Base-by-base conservation (phyloP, 2,329 filamentous ascomycete genomes). In the Exserohilum turcica region DNA sequence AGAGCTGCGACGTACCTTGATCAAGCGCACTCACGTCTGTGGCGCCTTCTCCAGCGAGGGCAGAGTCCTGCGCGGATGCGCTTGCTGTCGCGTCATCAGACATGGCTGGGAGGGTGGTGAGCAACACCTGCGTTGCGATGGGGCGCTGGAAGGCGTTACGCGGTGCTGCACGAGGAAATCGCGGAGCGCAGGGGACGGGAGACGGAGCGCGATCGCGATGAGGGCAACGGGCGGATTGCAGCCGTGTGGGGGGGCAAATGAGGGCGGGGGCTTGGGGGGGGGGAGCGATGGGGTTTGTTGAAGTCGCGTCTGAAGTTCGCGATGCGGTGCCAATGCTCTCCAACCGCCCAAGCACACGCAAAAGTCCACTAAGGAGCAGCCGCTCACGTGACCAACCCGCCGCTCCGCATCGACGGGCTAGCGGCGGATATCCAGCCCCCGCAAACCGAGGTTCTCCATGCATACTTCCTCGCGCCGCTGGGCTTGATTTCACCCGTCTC, bases 31-130 rank as follows among this genome's bases (percentile, higher is more conserved):
- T 67, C 51, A 42, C 40, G 18, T 63, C 66, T 38, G 65, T 38
- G 38, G 59, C 58, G 52, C 61, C 63, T 57, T 64, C 66, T 51
- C 59, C 67, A 37, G 52, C 38, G 35, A 70, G 59, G 9, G 59
- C 48, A 15, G 59, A 38, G 51, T 70, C 68, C 46, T 69, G 67
- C 37, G 71, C 61, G 39, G 65, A 57, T 43, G 67, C 61, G 57
- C 62, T 63, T 47, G 64, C 55, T 42, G 63, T 63, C 51, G 69
- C 57, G 60, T 74, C 66, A 65, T 73, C 72, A 56, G 72, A 65
- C 73, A 74, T 74, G 47, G 61, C 63, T 63, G 47, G 24, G 49
- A 58, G 33, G 45, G 51, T 57, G 50, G 18, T 44, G 38, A 56
- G 48, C 42, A 46, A 51, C 55, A 57, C 53, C 50, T 55, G 65